Percentiles rank a stretch among this genome's conserved stretches.
phyloP scores from a whole-genome alignment of 352 stramenopile species.

The Pythium scleroteichum region DNA sequence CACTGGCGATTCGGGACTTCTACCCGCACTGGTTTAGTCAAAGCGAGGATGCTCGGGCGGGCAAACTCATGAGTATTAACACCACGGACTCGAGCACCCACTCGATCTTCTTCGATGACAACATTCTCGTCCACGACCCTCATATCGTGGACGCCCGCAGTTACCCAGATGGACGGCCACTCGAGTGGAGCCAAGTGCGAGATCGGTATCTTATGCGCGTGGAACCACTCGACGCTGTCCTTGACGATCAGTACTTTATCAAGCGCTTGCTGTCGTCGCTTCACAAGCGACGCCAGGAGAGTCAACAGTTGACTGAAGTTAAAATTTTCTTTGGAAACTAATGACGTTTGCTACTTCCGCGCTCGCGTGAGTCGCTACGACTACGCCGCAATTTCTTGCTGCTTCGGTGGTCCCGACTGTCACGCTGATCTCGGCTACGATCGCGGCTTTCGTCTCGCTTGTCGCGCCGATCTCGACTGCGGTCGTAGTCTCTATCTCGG shows the following conservation, averaged over 20 bases:
- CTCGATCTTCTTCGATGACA: conserved; percentile 82
- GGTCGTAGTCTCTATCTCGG: conserved; percentile 1
- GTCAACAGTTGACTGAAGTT: conserved; percentile 3
- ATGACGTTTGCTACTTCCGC: conserved; percentile 12
- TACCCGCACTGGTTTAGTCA: conserved; percentile 76
- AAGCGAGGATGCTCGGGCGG: conserved; percentile 43
- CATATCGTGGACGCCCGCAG: conserved; percentile 72
- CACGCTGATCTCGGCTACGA: conserved; percentile 13
- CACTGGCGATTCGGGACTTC: conserved; percentile 73
- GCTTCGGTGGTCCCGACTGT: conserved; percentile 1
- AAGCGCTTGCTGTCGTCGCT: conserved; percentile 40
- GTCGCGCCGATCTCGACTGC: conserved; percentile 13
- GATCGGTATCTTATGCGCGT: conserved; percentile 64
- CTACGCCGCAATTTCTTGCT: conserved; percentile 29
- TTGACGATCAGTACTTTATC: conserved; percentile 53
- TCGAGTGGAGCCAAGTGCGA: conserved; percentile 41
- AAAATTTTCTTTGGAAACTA: background rate
- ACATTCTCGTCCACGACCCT: conserved; percentile 62
- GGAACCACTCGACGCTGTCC: conserved; percentile 65
- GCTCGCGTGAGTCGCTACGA: conserved; percentile 16
- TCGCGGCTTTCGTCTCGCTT: conserved; percentile 4
- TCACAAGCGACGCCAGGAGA: background rate
- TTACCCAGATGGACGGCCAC: conserved; percentile 25
- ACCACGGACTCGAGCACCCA: conserved; percentile 33
- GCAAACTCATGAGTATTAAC: conserved; percentile 64